A percentile compares a stretch with the other conserved stretches of the same genome.
Conservation (phyloP, 164 flowering plant genomes). For the Tetrastigma voinierianum region DNA sequence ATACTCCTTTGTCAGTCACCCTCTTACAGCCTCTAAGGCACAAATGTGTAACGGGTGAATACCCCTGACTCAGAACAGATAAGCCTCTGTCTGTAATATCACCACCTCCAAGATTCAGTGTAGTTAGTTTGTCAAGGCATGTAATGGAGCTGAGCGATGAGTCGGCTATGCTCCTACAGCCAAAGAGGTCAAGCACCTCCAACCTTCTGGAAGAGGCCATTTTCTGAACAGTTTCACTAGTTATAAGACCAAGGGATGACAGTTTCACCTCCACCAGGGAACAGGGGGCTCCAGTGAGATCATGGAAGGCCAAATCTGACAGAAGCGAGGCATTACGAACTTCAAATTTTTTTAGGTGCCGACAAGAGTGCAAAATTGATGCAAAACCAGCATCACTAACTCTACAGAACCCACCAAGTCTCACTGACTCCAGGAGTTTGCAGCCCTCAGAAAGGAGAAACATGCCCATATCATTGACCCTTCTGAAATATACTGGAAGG, state of each 20-base stretch:
- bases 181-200: slow-evolving; percentile 37
- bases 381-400: slow-evolving; percentile 57
- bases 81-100: slow-evolving; percentile 48
- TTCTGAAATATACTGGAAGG: slow-evolving; percentile 28
- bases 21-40: slow-evolving; percentile 43
- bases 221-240: slow-evolving; percentile 39
- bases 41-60: slow-evolving; percentile 27
- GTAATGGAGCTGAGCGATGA: slow-evolving; percentile 29
- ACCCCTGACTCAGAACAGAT: slow-evolving; percentile 24
- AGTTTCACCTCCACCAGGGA: slow-evolving; percentile 39
- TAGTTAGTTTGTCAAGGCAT: slow-evolving; percentile 21
- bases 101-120: slow-evolving; percentile 33
- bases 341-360: slow-evolving; percentile 37
- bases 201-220: slow-evolving; percentile 24
- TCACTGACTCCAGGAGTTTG: slow-evolving; percentile 33
- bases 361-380: slow-evolving; percentile 39
- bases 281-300: slow-evolving; percentile 18
- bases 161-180: slow-evolving; percentile 44
- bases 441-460: slow-evolving; percentile 44
- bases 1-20: slow-evolving; percentile 44
- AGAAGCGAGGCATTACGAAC: slow-evolving; percentile 25
- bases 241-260: slow-evolving; percentile 33
- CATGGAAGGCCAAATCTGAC: slow-evolving; percentile 46
- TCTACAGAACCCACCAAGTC: slow-evolving; percentile 44
- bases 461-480: slow-evolving; percentile 44